These are phyloP conservation scores for Chlamydomonas urium DNA, from an alignment of 139 green algal species.

Conservation along the genomic window DNA sequence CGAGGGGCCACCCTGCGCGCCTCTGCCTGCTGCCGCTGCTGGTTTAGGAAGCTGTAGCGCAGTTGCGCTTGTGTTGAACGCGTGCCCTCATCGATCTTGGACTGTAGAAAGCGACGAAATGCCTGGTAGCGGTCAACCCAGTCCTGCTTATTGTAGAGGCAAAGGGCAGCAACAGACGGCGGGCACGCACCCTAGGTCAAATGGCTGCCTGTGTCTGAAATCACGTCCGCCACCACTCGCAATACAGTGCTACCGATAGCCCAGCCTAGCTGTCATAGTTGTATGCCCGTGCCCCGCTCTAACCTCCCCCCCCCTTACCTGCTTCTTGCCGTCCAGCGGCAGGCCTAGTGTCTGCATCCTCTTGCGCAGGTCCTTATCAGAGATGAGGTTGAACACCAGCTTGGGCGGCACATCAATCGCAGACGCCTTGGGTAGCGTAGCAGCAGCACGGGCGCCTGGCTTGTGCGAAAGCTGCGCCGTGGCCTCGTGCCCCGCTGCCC, in stretches of 20 bases:
- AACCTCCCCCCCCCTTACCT: neutral
- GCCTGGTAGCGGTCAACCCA: constrained; percentile 5
- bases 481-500: neutral
- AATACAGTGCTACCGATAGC: too few relatives aligned
- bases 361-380: constrained; percentile 3
- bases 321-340: neutral
- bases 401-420: neutral
- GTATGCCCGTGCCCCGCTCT: neutral
- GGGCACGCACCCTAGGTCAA: neutral
- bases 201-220: neutral
- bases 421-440: neutral
- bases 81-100: constrained; percentile 9
- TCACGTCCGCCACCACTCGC: neutral
- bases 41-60: neutral
- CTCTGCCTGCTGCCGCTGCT: neutral
- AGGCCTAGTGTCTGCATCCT: neutral
- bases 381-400: constrained; percentile 12
- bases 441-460: neutral
- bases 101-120: constrained; percentile 8
- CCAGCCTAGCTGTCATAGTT: too few relatives aligned
- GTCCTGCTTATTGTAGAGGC: constrained; percentile 4
- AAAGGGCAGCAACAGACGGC: neutral
- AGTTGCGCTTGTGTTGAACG: neutral
- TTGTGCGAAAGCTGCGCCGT: neutral
- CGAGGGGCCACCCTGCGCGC: neutral